Conservation (phyloP, 805 yeast genomes). For the Kluyveromyces wickerhamii region DNA sequence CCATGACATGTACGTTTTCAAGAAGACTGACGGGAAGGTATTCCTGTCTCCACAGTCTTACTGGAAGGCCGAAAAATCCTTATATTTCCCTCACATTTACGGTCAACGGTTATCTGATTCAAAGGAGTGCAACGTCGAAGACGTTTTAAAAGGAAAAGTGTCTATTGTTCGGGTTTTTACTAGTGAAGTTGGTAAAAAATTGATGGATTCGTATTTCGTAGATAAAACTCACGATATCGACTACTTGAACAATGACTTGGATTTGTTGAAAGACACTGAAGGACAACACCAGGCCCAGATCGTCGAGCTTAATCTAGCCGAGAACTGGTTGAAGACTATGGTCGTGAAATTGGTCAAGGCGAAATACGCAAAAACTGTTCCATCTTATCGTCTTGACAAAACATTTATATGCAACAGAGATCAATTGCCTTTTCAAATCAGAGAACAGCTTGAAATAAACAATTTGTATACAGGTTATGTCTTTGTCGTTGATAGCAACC, state of each 20-base stretch:
- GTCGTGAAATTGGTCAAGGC: slow-evolving; percentile 47
- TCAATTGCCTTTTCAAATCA: slow-evolving; percentile 47
- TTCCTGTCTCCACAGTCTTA: slow-evolving; percentile 76
- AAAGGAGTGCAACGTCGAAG: slow-evolving; percentile 23
- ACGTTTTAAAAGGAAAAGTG: slow-evolving; percentile 22
- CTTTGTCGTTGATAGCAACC: slow-evolving; percentile 64
- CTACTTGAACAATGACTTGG: slow-evolving; percentile 10
- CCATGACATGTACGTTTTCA: slow-evolving; percentile 53
- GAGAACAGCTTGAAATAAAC: slow-evolving; percentile 54
- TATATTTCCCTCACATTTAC: slow-evolving; percentile 73
- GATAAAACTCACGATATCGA: slow-evolving; percentile 24
- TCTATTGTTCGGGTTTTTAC: slow-evolving; percentile 26
- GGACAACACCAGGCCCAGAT: slow-evolving; percentile 38
- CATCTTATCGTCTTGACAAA: slow-evolving; percentile 42
- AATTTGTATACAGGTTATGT: slow-evolving; percentile 80
- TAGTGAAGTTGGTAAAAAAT: slow-evolving; percentile 53
- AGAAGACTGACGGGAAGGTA: slow-evolving; percentile 76
- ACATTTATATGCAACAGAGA: slow-evolving; percentile 60
- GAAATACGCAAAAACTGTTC: slow-evolving; percentile 37
- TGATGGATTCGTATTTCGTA: slow-evolving; percentile 53
- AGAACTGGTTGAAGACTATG: slow-evolving; percentile 59
- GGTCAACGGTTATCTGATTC: slow-evolving; percentile 43
- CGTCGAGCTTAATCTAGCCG: slow-evolving; percentile 70
- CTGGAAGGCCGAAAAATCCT: slow-evolving; percentile 63
- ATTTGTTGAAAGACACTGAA: slow-evolving; percentile 8